Base-by-base conservation (phyloP, 2,329 filamentous ascomycete species). In the Diaporthe helianthi region DNA sequence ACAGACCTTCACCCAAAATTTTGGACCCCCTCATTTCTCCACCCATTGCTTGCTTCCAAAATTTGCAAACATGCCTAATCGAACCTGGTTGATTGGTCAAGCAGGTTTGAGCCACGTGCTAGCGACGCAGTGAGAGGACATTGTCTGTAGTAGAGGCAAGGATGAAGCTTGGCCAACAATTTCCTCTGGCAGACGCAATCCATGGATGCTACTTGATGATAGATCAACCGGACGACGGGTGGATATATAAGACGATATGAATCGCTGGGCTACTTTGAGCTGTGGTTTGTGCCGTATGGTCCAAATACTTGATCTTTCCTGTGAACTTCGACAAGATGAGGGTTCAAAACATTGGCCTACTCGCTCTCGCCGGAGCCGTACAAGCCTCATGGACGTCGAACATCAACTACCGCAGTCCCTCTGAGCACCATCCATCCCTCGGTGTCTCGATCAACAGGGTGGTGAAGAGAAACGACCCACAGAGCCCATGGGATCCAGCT, bases 391-490 rank as follows among this genome's bases (percentile, higher is more conserved):
- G 58, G 55, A 61, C 58, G 15, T 54, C 52, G 2, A 89, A 89
- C 75, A 76, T 89, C 71, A 89, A 90, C 78, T 90, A 89, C 76
- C 81, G 84, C 66, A 87, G 85, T 65, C 88, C 88, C 29, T 90
- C 87, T 1, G 82, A 85, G 60, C 83, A 88, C 72, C 88, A 90
- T 72, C 85, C 87, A 15, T 82, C 82, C 26, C 78, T 90, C 12
- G 88, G 87, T 10, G 84, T 90, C 26, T 84, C 86, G 0, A 82
- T 89, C 31, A 84, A 83, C 73, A 88, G 85, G 73, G 84, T 90
- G 54, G 84, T 85, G 61, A 89, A 86, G 76, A 81, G 88, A 67
- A 84, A 83, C 65, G 80, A 81, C 31, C 79, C 80, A 7, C 77
- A 79, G n/a, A 77, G 82, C 61, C 72, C 80, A 3, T 85, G 83